Conservation (phyloP, 805 yeast species). For the Schwanniomyces pseudopolymorphus region DNA sequence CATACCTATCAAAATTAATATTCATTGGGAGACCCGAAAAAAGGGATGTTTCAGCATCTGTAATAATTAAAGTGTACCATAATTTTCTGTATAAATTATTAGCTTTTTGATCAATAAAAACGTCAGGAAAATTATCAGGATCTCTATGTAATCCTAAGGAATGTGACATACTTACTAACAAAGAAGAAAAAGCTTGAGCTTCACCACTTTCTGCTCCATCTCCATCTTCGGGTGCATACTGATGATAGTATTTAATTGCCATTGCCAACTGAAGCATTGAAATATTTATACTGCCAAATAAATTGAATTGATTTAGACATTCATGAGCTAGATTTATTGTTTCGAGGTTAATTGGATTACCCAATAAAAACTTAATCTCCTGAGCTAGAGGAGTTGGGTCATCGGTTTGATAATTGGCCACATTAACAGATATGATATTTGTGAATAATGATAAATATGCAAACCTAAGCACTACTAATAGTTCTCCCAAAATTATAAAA, state of each 20-base stretch:
- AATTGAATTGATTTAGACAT: constrained; percentile 37
- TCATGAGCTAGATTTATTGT: constrained; percentile 28
- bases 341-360: constrained; percentile 31
- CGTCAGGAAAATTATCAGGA: constrained; percentile 47
- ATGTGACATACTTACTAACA: constrained; percentile 64
- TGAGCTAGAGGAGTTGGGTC: constrained; percentile 25
- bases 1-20: constrained; percentile 20
- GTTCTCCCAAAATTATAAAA: constrained; percentile 14
- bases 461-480: constrained; percentile 19
- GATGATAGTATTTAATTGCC: constrained; percentile 50
- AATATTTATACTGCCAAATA: constrained; percentile 41
- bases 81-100: constrained; percentile 25
- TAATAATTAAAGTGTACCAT: constrained; percentile 21
- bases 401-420: constrained; percentile 17
- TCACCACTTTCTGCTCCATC: constrained; percentile 60
- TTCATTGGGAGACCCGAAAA: constrained; percentile 23
- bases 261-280: constrained; percentile 55
- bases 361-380: constrained; percentile 24
- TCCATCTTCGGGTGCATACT: constrained; percentile 53
- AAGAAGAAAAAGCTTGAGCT: constrained; percentile 53
- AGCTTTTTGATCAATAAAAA: constrained; percentile 11
- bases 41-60: constrained; percentile 19
- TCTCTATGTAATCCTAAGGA: constrained; percentile 69
- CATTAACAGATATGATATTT: constrained; percentile 19
- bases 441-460: constrained; percentile 19